phyloP scores from a whole-genome alignment of 2,329 filamentous ascomycete genomes.

The Xylaria sp. region DNA sequence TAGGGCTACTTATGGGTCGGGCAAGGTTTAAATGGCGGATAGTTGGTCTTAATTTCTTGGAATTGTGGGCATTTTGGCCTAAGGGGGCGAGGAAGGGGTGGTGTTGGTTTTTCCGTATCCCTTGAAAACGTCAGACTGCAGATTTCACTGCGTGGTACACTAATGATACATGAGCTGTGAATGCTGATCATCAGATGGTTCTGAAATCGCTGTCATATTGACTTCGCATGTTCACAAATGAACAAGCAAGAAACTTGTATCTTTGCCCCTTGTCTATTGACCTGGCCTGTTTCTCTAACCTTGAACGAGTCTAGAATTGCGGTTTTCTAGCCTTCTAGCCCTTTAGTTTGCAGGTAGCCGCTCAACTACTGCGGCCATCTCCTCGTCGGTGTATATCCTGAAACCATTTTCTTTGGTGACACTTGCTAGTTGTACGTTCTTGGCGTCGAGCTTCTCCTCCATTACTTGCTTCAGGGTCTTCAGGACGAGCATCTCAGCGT shows the following conservation, averaged over 20 bases:
- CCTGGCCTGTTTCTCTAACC: constrained; percentile 26
- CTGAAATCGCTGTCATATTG: constrained; percentile 10
- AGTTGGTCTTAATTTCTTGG: constrained; percentile 14
- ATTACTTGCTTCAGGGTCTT: constrained; percentile 99
- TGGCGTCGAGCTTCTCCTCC: constrained; percentile 99
- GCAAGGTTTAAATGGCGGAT: constrained; percentile 13
- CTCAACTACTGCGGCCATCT: constrained; percentile 94
- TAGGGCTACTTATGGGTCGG: constrained; percentile 6
- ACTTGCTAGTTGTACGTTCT: constrained; percentile 98
- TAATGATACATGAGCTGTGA: constrained; percentile 28
- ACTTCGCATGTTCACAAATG: constrained; percentile 22
- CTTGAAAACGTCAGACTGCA: constrained; percentile 8
- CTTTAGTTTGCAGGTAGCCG: constrained; percentile 75
- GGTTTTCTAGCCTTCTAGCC: constrained; percentile 10
- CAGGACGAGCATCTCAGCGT: constrained; percentile 93
- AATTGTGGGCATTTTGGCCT: constrained; percentile 7
- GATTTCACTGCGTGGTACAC: constrained; percentile 27
- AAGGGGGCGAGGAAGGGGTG: not conserved
- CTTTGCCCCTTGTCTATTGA: constrained; percentile 33
- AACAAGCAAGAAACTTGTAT: constrained; percentile 19
- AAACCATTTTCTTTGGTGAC: constrained; percentile 98
- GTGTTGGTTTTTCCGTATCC: not conserved
- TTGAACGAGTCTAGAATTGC: constrained; percentile 19
- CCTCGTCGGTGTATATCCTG: constrained; percentile 97
- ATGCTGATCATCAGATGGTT: constrained; percentile 16